Evolutionary conservation across 1,284 basidiomycete genomes (phyloP), one percentile per base, ranked within the genome.

Genomic region (Pseudozyma sp.): DNA sequence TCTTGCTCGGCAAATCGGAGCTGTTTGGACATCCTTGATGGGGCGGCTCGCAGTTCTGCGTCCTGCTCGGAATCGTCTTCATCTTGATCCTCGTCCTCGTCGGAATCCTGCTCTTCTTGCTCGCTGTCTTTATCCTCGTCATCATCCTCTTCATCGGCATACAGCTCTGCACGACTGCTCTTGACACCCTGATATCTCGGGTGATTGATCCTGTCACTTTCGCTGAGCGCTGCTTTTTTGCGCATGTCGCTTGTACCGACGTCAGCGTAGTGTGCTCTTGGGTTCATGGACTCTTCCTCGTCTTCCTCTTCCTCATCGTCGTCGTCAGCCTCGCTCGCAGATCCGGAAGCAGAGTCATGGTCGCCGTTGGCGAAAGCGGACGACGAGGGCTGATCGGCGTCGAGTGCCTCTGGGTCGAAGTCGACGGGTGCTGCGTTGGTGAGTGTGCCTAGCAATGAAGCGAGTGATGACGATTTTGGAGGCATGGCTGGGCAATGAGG

Each of bases 261-360:
- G 35, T 79, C 67, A 9, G 76, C 73, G 30, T 80, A 80, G 55
- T 81, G 78, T 7, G 65, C 60, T n/a, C 69, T 54, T 29, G 78
- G 71, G 33, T 74, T 61, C 46, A 57, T 58, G 37, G 54, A 50
- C 10, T 62, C 49, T 16, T 62, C 50, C 14, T 78, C 62, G 4
- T 60, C 62, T 8, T 67, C 62, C 16, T 53, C 50, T 1, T 59
- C 53, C 1, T 65, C 56, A 11, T 64, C 69, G 10, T 68, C 62
- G 5, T 60, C 55, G 14, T 65, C 60, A 16, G 45, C 54, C 1
- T 62, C 57, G n/a, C 47, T 51, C 19, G 30, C 61, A 11, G 61
- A 68, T 7, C 37, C 50, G 35, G 49, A 53, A 6, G 8, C 52
- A 10, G 52, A 33, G 16, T 34, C 39, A 47, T 35, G 16, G 31